Evolutionary conservation across 2,329 filamentous ascomycete species (phyloP), one percentile per base, ranked within the genome.

Genomic region (Fusarium nisikadoi): DNA sequence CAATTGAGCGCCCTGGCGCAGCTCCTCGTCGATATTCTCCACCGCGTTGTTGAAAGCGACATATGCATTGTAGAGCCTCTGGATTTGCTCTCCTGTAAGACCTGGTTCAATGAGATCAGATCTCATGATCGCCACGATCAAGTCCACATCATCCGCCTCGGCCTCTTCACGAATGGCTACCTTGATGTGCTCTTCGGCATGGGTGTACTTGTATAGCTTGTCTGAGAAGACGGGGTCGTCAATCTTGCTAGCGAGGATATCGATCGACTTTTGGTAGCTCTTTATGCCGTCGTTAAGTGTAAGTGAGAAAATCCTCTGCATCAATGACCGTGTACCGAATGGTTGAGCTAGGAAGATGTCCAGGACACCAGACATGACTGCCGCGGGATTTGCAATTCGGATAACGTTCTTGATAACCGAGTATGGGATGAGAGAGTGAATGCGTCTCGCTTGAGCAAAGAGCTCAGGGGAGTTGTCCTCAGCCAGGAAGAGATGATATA

Each of bases 381-480:
- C 94, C 2, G 95, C 95, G 5, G 96, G 96, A 76, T 99, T 99
- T 27, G 96, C 94, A 75, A 98, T 94, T 62, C 95, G 91, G 77
- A 99, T 98, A 50, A 97, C 94, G 79, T 98, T 98, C 85, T 99
- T 99, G 80, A 99, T 87, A 53, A 98, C 86, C 2, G 92, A 92
- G 79, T 99, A 99, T 0, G 96, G 96, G 47, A 99, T 92, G 62
- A 98, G 88, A 1, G 95, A 97, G 80, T 99, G 96, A 57, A 98
- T 98, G 68, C 93, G 90, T 83, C 95, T 97, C 8, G 93, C 91
- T 81, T 99, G 96, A 1, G 94, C 94, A 80, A 98, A 98, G 35
- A 99, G 83, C 79, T 99, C 96, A 2, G 96, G 95, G 1, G 95
- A 98, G 81, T 99, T 99, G 83, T 99, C 96, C 81, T 99, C 96